Conservation (phyloP, 139 green algal species). For the Coelastrella sp. region DNA sequence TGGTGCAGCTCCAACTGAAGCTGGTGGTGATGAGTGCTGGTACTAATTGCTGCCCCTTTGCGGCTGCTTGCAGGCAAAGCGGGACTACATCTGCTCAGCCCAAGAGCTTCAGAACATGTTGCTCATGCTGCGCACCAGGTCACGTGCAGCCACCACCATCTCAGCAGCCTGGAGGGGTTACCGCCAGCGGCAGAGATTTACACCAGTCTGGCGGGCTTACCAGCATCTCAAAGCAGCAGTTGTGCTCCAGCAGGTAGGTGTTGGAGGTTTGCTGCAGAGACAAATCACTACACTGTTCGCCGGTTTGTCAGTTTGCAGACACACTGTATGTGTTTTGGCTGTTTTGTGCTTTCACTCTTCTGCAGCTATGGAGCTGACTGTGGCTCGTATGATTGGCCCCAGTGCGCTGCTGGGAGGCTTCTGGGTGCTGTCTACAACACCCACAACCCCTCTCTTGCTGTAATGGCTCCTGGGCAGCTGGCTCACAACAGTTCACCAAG, state of each 20-base stretch:
- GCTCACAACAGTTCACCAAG: background rate
- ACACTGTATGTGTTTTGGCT: too few relatives aligned
- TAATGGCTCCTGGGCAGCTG: too few relatives aligned
- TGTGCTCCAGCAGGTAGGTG: slow-evolving; percentile 55
- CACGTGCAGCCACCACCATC: slow-evolving; percentile 56
- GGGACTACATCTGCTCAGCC: slow-evolving; percentile 28
- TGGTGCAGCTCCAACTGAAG: too few relatives aligned
- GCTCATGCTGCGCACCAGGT: slow-evolving; percentile 51
- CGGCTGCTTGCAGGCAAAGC: background rate
- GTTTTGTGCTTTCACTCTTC: too few relatives aligned
- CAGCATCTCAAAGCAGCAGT: slow-evolving; percentile 28
- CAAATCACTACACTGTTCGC: background rate
- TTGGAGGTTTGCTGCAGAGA: background rate
- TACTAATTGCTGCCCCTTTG: background rate
- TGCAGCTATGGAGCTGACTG: too few relatives aligned
- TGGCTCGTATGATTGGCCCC: too few relatives aligned
- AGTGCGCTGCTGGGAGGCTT: too few relatives aligned
- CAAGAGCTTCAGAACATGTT: slow-evolving; percentile 48
- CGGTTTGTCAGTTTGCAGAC: too few relatives aligned
- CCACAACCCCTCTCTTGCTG: too few relatives aligned
- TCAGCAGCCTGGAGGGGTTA: slow-evolving; percentile 62
- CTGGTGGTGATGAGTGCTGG: too few relatives aligned
- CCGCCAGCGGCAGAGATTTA: slow-evolving; percentile 35
- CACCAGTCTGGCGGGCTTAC: slow-evolving; percentile 27
- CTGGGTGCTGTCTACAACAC: too few relatives aligned